Evolutionary conservation across 2,329 filamentous ascomycete species (phyloP), one percentile per base, ranked within the genome.

Genomic region (Xylariaceae sp.): DNA sequence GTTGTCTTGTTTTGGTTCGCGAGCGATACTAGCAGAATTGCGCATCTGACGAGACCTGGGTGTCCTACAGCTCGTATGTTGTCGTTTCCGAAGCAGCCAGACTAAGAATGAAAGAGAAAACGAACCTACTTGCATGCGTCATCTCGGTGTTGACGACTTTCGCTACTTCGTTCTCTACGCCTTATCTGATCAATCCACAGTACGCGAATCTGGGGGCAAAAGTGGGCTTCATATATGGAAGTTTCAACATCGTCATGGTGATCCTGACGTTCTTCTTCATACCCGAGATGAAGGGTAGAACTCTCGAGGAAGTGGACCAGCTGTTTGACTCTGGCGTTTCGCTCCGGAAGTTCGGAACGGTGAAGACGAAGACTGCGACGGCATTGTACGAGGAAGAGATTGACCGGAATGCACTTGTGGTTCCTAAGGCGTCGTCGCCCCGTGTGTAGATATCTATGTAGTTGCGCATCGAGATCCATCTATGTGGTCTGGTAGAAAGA

Each of bases 121-220:
- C 49, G 12, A 51, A 51, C 30, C 44, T 51, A n/a, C 7, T 51
- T 41, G 49, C 49, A 4, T 47, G 49, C 44, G 49, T 51, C 39
- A n/a, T 51, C 19, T 51, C 49, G 17, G 49, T 51, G 44, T 39
- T 51, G 32, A 51, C 49, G 12, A 47, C 49, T 7, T 51, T 51
- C 33, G 44, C 45, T 19, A 39, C 39, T 4, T 47, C 40, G 19
- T 51, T 51, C 36, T 45, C 49, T 2, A 51, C 38, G 9, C 49
- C 49, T 7, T 51, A 51, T 18, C 41, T 51, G 17, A 48, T 51
- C 17, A 48, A 51, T 22, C 17, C 44, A 11, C 11, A 44, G 15
- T 51, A 51, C 38, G 49, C 49, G 17, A 51, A 51, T 42, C 49
- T 51, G n/a, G 49, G 49, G 11, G 49, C 41, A 11, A 47, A 48